A percentile compares a stretch with the other conserved stretches of the same genome.
phyloP scores from a whole-genome alignment of 148 eudicot genomes.

The Arctostaphylos glauca region DNA sequence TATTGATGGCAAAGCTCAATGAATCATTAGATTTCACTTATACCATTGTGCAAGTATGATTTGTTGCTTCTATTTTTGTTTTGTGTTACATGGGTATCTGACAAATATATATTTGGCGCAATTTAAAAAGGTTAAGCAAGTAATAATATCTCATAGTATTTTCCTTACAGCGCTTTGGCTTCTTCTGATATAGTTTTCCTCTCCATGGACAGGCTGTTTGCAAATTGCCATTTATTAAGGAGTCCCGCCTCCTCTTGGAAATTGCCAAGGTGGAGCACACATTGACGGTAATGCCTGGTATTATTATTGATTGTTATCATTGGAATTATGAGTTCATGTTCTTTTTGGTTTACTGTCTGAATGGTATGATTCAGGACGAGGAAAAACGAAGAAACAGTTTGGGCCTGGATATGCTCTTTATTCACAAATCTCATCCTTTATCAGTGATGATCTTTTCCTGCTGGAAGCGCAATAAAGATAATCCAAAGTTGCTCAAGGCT shows the following conservation, averaged over 20 bases:
- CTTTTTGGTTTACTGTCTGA: neutral
- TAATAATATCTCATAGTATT: neutral
- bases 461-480: slow-evolving; percentile 6
- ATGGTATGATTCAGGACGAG: slow-evolving; percentile 26
- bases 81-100: neutral
- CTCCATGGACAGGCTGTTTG: slow-evolving; percentile 27
- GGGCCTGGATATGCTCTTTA: slow-evolving; percentile 27
- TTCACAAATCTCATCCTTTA: slow-evolving; percentile 27
- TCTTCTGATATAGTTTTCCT: neutral
- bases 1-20: neutral
- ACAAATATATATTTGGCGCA: neutral
- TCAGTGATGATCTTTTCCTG: slow-evolving; percentile 20
- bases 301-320: neutral
- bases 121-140: slow-evolving; percentile 8
- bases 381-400: slow-evolving; percentile 30
- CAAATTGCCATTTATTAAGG: slow-evolving; percentile 39
- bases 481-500: slow-evolving; percentile 17
- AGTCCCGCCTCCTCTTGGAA: slow-evolving; percentile 34
- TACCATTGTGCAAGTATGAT: neutral
- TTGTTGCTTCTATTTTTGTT: neutral
- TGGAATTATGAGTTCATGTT: neutral
- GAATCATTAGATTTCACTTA: neutral
- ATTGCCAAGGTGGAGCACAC: slow-evolving; percentile 36
- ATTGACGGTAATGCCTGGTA: slow-evolving; percentile 29
- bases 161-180: neutral